Evolutionary conservation across 2,329 filamentous ascomycete genomes (phyloP).

Genomic region (Penicillium sp.): DNA sequence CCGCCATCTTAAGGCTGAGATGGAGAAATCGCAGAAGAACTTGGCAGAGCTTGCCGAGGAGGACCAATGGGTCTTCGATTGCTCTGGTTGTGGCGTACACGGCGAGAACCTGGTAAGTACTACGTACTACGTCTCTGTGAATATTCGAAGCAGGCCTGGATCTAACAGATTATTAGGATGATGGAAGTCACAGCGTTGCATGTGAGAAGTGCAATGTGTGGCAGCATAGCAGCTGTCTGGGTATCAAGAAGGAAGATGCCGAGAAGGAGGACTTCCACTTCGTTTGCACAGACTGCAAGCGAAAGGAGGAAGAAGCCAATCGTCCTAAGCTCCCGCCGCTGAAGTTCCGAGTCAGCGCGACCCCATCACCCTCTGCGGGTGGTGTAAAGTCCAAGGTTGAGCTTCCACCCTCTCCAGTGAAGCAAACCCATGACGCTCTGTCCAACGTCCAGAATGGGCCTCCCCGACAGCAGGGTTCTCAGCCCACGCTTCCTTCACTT

Average conservation of each 20-base stretch:
- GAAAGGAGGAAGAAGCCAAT: slow-evolving; percentile 64
- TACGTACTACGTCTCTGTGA: background rate
- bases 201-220: slow-evolving; percentile 94
- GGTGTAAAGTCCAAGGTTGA: slow-evolving; percentile 29
- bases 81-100: slow-evolving; percentile 80
- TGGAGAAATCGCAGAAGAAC: slow-evolving; percentile 77
- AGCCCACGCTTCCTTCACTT: slow-evolving; percentile 15
- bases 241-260: slow-evolving; percentile 75
- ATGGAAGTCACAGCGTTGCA: slow-evolving; percentile 89
- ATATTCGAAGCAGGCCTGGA: slow-evolving; percentile 5
- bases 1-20: slow-evolving; percentile 77
- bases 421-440: slow-evolving; percentile 26
- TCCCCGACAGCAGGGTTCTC: slow-evolving; percentile 24
- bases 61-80: slow-evolving; percentile 93
- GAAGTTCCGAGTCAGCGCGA: slow-evolving; percentile 60
- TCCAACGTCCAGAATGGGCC: slow-evolving; percentile 29
- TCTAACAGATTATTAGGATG: slow-evolving; percentile 61
- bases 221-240: slow-evolving; percentile 94
- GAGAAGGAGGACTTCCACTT: slow-evolving; percentile 88
- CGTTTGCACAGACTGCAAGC: slow-evolving; percentile 76
- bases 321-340: slow-evolving; percentile 65
- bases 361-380: slow-evolving; percentile 47
- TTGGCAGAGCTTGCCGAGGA: slow-evolving; percentile 74
- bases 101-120: slow-evolving; percentile 71
- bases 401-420: slow-evolving; percentile 32